A percentile compares a stretch with the other conserved stretches of the same genome.
Evolutionary conservation across 2,329 filamentous ascomycete species (phyloP).

Genomic region (Aspergillus brasiliensis): DNA sequence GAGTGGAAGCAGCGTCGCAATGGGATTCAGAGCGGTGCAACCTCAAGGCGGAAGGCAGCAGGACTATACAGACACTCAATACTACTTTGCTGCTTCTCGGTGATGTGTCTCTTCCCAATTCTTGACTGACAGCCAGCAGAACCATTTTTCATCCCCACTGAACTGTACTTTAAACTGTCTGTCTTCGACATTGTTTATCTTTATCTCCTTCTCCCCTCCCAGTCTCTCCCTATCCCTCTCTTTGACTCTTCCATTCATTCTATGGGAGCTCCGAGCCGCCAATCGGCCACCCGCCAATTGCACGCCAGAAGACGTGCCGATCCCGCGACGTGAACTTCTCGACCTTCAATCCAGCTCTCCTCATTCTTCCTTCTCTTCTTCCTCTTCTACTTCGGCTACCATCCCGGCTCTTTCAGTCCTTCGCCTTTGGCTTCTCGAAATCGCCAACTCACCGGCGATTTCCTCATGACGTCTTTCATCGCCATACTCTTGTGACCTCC

Average conservation of each 20-base stretch:
- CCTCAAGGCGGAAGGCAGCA: no score
- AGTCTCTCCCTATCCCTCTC: background rate
- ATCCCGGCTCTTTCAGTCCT: background rate
- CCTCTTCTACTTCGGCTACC: background rate
- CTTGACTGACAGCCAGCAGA: no score
- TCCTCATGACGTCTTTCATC: background rate
- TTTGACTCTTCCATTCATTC: background rate
- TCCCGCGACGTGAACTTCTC: background rate
- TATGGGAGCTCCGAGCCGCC: background rate
- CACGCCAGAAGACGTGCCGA: background rate
- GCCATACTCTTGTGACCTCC: background rate
- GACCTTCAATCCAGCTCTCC: background rate
- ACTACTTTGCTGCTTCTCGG: no score
- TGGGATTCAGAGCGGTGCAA: no score
- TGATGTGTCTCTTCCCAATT: no score
- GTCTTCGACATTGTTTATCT: background rate
- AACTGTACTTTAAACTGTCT: background rate
- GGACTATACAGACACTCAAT: no score
- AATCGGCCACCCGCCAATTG: background rate
- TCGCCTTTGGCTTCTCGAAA: background rate
- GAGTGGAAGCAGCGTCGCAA: no score
- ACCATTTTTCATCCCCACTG: no score
- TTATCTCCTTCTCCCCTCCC: background rate
- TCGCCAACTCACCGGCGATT: background rate
- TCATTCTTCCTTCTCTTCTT: background rate